A percentile compares a stretch with the other conserved stretches of the same genome.
Evolutionary conservation across 805 yeast species (phyloP).

Genomic region (Saccharomycopsis oosterbeekiorum): DNA sequence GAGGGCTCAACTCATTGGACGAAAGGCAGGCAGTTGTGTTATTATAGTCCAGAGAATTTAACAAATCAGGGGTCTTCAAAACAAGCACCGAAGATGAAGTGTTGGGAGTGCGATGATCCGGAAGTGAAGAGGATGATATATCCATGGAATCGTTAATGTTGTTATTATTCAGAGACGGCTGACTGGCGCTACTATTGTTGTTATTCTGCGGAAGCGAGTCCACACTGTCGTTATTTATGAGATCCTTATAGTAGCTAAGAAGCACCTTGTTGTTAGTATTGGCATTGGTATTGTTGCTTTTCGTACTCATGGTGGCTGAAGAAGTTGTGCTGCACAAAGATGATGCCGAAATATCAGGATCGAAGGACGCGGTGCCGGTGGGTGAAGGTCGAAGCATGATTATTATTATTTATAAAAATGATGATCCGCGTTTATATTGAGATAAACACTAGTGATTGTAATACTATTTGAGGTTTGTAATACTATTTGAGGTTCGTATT

Average conservation of each 20-base stretch:
- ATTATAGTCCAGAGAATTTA: not conserved
- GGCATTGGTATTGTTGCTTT: not conserved
- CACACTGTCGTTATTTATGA: not conserved
- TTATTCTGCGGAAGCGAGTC: not conserved
- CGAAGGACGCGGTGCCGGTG: not conserved
- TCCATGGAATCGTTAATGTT: not conserved
- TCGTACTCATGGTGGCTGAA: not conserved
- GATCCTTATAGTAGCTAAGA: not conserved
- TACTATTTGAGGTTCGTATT: too few relatives aligned
- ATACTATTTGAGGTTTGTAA: too few relatives aligned
- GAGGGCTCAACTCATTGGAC: slow-evolving; percentile 9
- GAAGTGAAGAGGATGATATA: not conserved
- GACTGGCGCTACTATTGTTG: not conserved
- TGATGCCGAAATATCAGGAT: not conserved
- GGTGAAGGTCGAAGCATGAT: not conserved
- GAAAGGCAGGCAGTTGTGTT: not conserved
- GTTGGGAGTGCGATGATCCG: not conserved
- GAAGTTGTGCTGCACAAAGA: not conserved
- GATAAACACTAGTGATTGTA: too few relatives aligned
- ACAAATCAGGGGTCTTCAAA: not conserved
- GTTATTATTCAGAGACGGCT: not conserved
- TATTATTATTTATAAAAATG: too few relatives aligned
- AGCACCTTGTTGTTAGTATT: not conserved
- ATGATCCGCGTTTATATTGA: too few relatives aligned
- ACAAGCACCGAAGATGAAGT: not conserved